Evolutionary conservation across 768 basidiomycete genomes (phyloP).

Genomic region (Lyophyllum semitale): DNA sequence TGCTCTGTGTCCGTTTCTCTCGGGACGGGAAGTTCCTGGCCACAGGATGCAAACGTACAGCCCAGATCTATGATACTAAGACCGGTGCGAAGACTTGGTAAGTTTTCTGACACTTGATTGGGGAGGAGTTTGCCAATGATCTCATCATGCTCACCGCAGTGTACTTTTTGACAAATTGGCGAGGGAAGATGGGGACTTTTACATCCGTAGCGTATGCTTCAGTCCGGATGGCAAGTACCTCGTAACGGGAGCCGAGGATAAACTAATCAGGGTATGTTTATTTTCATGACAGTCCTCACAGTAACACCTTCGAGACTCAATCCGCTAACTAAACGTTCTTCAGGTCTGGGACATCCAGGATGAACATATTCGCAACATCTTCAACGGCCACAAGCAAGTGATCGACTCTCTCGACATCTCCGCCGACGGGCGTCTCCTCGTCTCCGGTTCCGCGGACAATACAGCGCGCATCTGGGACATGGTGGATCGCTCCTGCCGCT

Average conservation of each 20-base stretch:
- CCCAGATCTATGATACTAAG: constrained; percentile 93
- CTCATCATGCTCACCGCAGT: constrained; percentile 34
- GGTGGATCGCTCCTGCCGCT: constrained; percentile 34
- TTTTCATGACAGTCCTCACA: background rate
- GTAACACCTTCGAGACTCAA: constrained; percentile 20
- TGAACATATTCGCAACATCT: constrained; percentile 75
- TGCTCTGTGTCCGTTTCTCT: constrained; percentile 93
- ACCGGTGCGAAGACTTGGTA: constrained; percentile 86
- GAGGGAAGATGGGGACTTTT: constrained; percentile 77
- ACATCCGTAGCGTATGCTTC: constrained; percentile 90
- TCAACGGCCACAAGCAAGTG: constrained; percentile 89
- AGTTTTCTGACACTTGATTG: constrained; percentile 26
- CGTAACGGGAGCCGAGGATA: constrained; percentile 92
- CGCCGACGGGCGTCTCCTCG: constrained; percentile 79
- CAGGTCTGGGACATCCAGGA: constrained; percentile 93
- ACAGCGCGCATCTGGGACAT: constrained; percentile 53
- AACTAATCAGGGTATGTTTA: constrained; percentile 73
- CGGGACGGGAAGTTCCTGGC: constrained; percentile 90
- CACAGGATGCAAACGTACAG: too few relatives aligned
- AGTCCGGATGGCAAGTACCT: constrained; percentile 86
- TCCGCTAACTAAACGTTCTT: too few relatives aligned
- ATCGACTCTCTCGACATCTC: constrained; percentile 95
- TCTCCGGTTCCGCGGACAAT: constrained; percentile 83
- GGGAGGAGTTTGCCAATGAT: background rate
- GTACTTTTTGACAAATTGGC: constrained; percentile 78